These are phyloP conservation scores for Diospyros lotus DNA, from an alignment of 148 eudicot species.

Conservation along the genomic window DNA sequence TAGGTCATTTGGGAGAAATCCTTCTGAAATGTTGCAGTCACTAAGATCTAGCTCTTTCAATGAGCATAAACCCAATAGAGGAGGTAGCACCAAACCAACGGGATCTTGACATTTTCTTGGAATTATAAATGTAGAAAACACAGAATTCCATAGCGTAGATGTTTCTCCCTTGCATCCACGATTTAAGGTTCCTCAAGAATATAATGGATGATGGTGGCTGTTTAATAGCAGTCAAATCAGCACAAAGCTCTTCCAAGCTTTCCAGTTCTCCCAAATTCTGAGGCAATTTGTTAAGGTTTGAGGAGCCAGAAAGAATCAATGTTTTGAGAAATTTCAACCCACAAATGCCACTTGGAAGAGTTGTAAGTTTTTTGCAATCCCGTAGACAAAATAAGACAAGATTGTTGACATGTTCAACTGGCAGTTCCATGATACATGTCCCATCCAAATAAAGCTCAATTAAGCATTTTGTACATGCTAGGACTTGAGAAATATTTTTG, in stretches of 20 bases:
- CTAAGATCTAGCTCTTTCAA: background rate
- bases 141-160: background rate
- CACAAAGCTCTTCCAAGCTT: background rate
- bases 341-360: slow-evolving; percentile 1
- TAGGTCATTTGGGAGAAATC: background rate
- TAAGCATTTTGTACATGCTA: background rate
- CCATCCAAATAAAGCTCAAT: background rate
- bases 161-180: background rate
- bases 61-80: background rate
- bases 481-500: background rate
- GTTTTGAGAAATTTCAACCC: background rate
- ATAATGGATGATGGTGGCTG: background rate
- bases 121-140: background rate
- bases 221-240: background rate
- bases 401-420: background rate
- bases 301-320: background rate
- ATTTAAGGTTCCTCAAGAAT: background rate
- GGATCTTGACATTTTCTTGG: background rate
- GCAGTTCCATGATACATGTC: background rate
- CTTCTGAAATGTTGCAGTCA: background rate
- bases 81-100: background rate
- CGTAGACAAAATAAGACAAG: background rate
- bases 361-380: background rate
- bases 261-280: background rate
- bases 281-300: background rate